Evolutionary conservation across 257 asterid species (phyloP).

Genomic region (Rubia yunnanensis): DNA sequence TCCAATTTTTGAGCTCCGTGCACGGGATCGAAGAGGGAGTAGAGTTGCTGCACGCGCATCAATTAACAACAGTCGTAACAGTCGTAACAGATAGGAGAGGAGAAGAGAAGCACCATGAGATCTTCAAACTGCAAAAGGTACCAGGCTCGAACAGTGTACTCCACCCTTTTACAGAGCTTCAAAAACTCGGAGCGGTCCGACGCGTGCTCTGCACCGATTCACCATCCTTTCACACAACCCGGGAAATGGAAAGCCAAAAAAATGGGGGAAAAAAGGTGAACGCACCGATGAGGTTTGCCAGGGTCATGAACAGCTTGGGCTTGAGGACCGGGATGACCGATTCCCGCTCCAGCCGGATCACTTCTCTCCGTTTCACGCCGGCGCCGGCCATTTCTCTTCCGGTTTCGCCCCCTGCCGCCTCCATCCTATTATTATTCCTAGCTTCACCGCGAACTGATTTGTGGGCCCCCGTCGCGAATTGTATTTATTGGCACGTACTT

Average conservation of each 20-base stretch:
- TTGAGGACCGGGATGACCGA: slow-evolving; percentile 89
- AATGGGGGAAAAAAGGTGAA: neutral
- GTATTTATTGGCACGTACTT: too few relatives aligned
- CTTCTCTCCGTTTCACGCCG: slow-evolving; percentile 22
- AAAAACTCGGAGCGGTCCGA: slow-evolving; percentile 87
- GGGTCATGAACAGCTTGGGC: slow-evolving; percentile 85
- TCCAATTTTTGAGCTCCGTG: slow-evolving; percentile 75
- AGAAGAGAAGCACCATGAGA: slow-evolving; percentile 57
- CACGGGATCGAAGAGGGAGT: slow-evolving; percentile 93
- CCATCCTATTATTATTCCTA: too few relatives aligned
- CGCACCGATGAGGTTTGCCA: slow-evolving; percentile 83
- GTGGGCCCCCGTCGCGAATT: too few relatives aligned
- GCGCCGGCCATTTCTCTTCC: too few relatives aligned
- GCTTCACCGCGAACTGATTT: too few relatives aligned
- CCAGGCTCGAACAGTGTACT: slow-evolving; percentile 97
- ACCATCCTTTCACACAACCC: too few relatives aligned
- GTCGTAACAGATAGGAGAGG: neutral
- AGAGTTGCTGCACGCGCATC: slow-evolving; percentile 70
- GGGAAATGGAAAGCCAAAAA: neutral
- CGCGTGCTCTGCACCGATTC: slow-evolving; percentile 48
- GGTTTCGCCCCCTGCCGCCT: too few relatives aligned
- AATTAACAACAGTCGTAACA: too few relatives aligned
- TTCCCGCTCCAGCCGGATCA: slow-evolving; percentile 87
- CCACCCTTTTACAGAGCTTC: slow-evolving; percentile 95
- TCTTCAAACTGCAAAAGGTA: slow-evolving; percentile 93